Evolutionary conservation across 768 basidiomycete genomes (phyloP).

Genomic region (Exsudoporus frostii): DNA sequence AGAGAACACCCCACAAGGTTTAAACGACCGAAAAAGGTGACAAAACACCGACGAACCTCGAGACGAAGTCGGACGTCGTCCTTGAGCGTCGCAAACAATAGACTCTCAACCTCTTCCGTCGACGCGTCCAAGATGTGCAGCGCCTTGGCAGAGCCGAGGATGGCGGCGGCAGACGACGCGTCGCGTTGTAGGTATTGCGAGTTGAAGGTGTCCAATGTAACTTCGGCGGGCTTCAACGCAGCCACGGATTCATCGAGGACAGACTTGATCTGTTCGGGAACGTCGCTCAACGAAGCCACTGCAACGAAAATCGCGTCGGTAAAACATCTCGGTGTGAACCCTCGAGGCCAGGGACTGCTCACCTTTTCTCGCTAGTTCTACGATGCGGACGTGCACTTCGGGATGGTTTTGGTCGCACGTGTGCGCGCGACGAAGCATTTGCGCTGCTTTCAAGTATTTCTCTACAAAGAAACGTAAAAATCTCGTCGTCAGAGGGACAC

Average conservation of each 20-base stretch:
- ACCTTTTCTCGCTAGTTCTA: conserved; percentile 62
- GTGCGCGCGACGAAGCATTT: conserved; percentile 59
- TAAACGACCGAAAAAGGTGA: too few relatives aligned
- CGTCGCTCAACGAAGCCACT: conserved; percentile 47
- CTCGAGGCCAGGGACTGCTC: conserved; percentile 8
- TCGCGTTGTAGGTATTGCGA: conserved; percentile 72
- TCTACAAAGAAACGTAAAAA: conserved; percentile 40
- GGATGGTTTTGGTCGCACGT: conserved; percentile 54
- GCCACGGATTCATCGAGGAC: conserved; percentile 47
- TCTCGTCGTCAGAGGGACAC: not conserved
- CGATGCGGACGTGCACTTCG: conserved; percentile 66
- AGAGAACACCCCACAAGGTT: not conserved
- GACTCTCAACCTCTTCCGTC: conserved; percentile 56
- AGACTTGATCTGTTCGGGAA: conserved; percentile 45
- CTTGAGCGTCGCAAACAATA: conserved; percentile 48
- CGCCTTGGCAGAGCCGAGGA: conserved; percentile 65
- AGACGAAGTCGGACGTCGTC: conserved; percentile 44
- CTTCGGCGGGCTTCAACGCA: conserved; percentile 52
- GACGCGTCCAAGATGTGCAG: conserved; percentile 45
- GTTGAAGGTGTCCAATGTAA: conserved; percentile 66
- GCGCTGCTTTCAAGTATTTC: conserved; percentile 75
- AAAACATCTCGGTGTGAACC: not conserved
- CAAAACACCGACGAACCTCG: conserved; percentile 37
- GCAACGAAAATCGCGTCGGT: not conserved
- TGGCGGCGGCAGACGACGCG: conserved; percentile 44